These are phyloP conservation scores for Pirum gemmata DNA, from an alignment of 78 protist species.

Conservation along the genomic window DNA sequence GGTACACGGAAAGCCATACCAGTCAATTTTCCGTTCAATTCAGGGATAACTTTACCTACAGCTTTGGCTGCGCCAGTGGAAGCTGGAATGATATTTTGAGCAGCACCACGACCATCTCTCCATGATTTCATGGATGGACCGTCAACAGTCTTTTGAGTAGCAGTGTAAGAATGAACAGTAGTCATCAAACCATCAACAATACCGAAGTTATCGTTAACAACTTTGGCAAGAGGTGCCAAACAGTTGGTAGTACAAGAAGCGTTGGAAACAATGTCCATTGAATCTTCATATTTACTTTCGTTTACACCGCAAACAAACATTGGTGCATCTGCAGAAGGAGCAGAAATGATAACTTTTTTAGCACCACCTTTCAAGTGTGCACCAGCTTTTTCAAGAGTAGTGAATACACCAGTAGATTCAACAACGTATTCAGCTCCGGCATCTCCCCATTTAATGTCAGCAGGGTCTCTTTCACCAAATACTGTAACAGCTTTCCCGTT, in stretches of 20 bases:
- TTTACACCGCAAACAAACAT: constrained; percentile 98
- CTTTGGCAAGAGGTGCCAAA: constrained; percentile 95
- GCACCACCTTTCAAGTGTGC: constrained; percentile 86
- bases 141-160: constrained; percentile 96
- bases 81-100: constrained; percentile 95
- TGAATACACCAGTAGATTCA: constrained; percentile 98
- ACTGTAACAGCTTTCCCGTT: constrained; percentile 73
- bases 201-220: constrained; percentile 88
- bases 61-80: constrained; percentile 99
- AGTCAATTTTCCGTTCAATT: constrained; percentile 91
- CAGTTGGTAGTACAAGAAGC: constrained; percentile 99
- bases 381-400: constrained; percentile 67
- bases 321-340: constrained; percentile 94
- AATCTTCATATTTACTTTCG: constrained; percentile 66
- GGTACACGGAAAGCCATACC: constrained; percentile 99
- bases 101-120: constrained; percentile 94
- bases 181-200: constrained; percentile 97
- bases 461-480: constrained; percentile 64
- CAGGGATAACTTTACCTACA: constrained; percentile 88
- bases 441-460: constrained; percentile 71
- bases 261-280: constrained; percentile 18
- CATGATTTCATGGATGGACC: constrained; percentile 90
- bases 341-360: constrained; percentile 96
- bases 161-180: constrained; percentile 97
- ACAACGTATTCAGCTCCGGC: constrained; percentile 73